Base-by-base conservation (phyloP, 2,329 filamentous ascomycete genomes). In the Scorias spongiosa region DNA sequence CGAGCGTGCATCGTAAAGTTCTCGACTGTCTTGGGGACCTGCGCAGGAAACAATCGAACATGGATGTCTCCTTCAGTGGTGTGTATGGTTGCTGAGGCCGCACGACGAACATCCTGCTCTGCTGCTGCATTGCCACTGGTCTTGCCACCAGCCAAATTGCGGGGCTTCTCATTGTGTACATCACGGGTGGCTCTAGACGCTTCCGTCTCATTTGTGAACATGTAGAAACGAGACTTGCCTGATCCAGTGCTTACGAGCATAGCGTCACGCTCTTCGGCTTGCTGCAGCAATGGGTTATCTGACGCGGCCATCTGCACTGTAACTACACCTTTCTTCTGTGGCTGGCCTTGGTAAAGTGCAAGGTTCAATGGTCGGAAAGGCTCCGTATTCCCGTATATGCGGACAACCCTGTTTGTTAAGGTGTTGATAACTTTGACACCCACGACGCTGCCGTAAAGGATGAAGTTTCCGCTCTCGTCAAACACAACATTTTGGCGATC, bases 251-350 rank as follows among this genome's bases (percentile, higher is more conserved):
- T 74, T 39, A 93, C 75, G 7, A 98, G 70, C 57, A 96, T 89
- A 0, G 93, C 88, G 59, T 98, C 91, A 48, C 88, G 76, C 15
- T 79, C 77, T 63, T 95, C 89, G 1, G 91, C 85, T 67, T 95
- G 88, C 57, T 91, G 84, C 2, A 98, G 74, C 1, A 98, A 73
- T 0, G 93, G 91, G 60, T 98, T 98, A 54, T 77, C 82, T 29
- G 85, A 93, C 1, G 93, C 91, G 1, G 91, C 93, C 91, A 98
- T 98, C 51, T 88, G 88, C 18, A 96, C 82, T 0, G 93, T 98
- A 2, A 91, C 84, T 12, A 96, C 68, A 10, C 83, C 84, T 63
- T 96, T 96, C 65, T 89, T 93, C 61, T 93, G 84, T 0, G 91
- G 91, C 52, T 89, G 84, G 39, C 91, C 93, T 68, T 98, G 93